Evolutionary conservation across 805 yeast species (phyloP).

Genomic region (Wickerhamomyces rabaulensis): DNA sequence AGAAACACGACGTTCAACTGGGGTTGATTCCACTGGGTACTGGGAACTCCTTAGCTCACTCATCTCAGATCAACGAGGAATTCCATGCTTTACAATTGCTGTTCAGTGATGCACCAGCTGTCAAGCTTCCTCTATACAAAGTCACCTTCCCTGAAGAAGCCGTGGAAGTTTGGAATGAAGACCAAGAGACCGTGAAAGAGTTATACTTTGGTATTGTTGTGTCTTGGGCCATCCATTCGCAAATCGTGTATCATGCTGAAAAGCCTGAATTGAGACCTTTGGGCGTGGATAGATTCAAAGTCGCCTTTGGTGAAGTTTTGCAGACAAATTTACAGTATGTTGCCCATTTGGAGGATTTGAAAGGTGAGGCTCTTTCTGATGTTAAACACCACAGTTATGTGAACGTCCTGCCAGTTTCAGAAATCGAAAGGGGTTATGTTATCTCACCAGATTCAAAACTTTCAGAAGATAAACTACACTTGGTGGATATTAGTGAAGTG

Average conservation of each 20-base stretch:
- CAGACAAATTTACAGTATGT: slow-evolving; percentile 24
- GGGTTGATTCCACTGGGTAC: slow-evolving; percentile 69
- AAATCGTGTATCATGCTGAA: slow-evolving; percentile 77
- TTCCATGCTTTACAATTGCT: slow-evolving; percentile 31
- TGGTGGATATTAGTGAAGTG: slow-evolving; percentile 12
- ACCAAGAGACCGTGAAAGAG: slow-evolving; percentile 3
- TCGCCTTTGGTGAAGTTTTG: slow-evolving; percentile 60
- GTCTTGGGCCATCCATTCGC: slow-evolving; percentile 86
- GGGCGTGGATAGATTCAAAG: slow-evolving; percentile 62
- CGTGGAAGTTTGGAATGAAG: background rate
- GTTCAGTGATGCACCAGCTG: slow-evolving; percentile 17
- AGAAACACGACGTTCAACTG: slow-evolving; percentile 16
- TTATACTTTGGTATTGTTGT: slow-evolving; percentile 52
- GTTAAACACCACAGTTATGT: slow-evolving; percentile 10
- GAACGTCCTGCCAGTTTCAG: slow-evolving; percentile 14
- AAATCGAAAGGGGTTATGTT: slow-evolving; percentile 15
- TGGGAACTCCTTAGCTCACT: slow-evolving; percentile 75
- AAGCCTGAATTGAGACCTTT: slow-evolving; percentile 55
- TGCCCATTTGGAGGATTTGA: background rate
- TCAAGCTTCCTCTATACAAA: slow-evolving; percentile 28
- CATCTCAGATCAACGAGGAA: slow-evolving; percentile 40
- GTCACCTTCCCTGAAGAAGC: slow-evolving; percentile 26
- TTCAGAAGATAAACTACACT: slow-evolving; percentile 11
- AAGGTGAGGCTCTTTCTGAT: background rate
- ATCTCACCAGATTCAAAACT: slow-evolving; percentile 22